Conservation (phyloP, 2,329 filamentous ascomycete species). For the Ceratocystis lukuohia region DNA sequence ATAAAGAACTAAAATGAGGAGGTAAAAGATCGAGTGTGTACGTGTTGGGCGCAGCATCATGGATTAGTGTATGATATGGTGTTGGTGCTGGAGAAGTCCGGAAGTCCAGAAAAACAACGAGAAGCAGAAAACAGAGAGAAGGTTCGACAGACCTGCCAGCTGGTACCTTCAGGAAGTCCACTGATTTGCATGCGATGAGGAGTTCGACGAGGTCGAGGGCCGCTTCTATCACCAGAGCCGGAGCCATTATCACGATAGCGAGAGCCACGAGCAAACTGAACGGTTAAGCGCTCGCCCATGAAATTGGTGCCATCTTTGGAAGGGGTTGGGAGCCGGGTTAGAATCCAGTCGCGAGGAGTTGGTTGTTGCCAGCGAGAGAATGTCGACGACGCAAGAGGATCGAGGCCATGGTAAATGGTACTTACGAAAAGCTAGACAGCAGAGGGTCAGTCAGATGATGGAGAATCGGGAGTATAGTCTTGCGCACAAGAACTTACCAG, state of each 20-base stretch:
- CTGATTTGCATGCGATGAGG: slow-evolving; percentile 94
- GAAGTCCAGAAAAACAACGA: slow-evolving; percentile 5
- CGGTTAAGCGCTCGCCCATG: slow-evolving; percentile 93
- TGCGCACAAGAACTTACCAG: slow-evolving; percentile 49
- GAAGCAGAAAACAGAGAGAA: slow-evolving; percentile 26
- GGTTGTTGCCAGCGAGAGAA: slow-evolving; percentile 2
- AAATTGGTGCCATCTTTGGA: slow-evolving; percentile 83
- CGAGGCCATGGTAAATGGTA: slow-evolving; percentile 22
- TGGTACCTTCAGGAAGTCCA: slow-evolving; percentile 94
- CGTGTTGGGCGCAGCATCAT: background rate
- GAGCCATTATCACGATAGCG: slow-evolving; percentile 39
- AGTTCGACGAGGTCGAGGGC: slow-evolving; percentile 76
- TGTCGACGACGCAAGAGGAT: background rate
- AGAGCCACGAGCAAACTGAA: slow-evolving; percentile 92
- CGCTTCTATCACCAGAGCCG: slow-evolving; percentile 40
- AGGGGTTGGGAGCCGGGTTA: slow-evolving; percentile 12
- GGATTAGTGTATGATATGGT: background rate
- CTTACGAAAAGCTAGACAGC: slow-evolving; percentile 46
- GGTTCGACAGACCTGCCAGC: slow-evolving; percentile 95
- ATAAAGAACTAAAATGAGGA: background rate
- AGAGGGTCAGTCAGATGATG: slow-evolving; percentile 5
- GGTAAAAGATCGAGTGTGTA: background rate
- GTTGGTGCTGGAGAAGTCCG: background rate
- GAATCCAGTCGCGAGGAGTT: slow-evolving; percentile 8
- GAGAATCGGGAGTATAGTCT: background rate